Evolutionary conservation across 805 yeast species (phyloP), one percentile per base, ranked within the genome.

Genomic region (Metschnikowia aberdeeniae): DNA sequence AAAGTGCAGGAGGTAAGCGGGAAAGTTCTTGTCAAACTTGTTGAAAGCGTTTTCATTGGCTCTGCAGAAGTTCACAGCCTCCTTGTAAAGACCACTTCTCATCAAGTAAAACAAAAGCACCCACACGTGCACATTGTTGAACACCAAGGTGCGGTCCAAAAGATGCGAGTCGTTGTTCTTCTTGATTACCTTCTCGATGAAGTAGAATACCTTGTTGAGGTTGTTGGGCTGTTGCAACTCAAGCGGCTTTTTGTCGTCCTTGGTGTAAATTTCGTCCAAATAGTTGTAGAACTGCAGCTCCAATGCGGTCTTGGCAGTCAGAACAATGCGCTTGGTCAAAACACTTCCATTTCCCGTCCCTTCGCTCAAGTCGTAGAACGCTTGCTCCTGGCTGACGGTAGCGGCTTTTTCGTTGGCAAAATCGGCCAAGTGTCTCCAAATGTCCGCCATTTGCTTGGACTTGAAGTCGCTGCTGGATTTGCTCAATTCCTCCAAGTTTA

Each of bases 71-170:
- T 81, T 81, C 28, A 86, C 67, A 0, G 96, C 96, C 53, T 90
- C 98, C 38, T 79, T 70, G 51, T 78, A 67, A 52, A 86, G 78
- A 2, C 99, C 98, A 3, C 92, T 82, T 58, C 99, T 81, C 42
- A 93, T 63, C 50, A 92, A 70, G 63, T 87, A 92, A 61, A 85
- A 93, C 9, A 93, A 67, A 32, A 89, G 67, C 0, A 97, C 96
- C 99, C 99, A 92, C n/a, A 93, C 78, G 8, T 98, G 98, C 1
- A 78, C 71, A 13, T 89, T 89, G 64, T 92, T 90, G 20, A 89
- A 82, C 44, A 58, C 58, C 45, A 69, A 57, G 1, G 75, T 69
- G 44, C 62, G 63, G n/a, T 59, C 58, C 48, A 55, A 51, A 34
- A 62, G 50, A 9, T 44, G 45, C 17, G 63, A 63, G 22, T 56